Evolutionary conservation across 352 stramenopile species (phyloP).

Genomic region (Phytopythium litorale): DNA sequence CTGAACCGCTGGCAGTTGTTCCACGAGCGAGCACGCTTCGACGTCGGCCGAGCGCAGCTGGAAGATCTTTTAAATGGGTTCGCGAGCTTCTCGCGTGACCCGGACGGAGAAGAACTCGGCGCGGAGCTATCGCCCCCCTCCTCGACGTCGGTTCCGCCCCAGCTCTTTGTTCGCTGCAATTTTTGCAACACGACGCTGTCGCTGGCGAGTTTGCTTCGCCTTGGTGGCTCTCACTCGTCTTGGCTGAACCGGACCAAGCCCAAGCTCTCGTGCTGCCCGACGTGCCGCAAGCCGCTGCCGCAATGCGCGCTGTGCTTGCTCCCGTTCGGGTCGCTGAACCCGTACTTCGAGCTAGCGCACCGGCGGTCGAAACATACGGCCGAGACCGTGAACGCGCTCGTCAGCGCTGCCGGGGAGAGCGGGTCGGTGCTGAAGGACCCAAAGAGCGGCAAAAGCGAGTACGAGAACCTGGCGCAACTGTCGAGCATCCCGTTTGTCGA

Average conservation of each 20-base stretch:
- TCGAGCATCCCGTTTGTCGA: slow-evolving; percentile 93
- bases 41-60: slow-evolving; percentile 89
- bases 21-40: slow-evolving; percentile 89
- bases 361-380: slow-evolving; percentile 62
- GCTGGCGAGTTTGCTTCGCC: slow-evolving; percentile 81
- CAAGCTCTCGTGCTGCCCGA: slow-evolving; percentile 89
- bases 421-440: slow-evolving; percentile 51
- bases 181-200: slow-evolving; percentile 92
- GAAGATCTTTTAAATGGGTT: slow-evolving; percentile 84
- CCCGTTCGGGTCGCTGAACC: slow-evolving; percentile 92
- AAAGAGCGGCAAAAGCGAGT: slow-evolving; percentile 44
- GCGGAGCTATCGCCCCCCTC: slow-evolving; percentile 40
- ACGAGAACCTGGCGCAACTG: slow-evolving; percentile 86
- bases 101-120: slow-evolving; percentile 40
- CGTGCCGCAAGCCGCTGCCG: slow-evolving; percentile 91
- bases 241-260: slow-evolving; percentile 87
- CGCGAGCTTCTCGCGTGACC: slow-evolving; percentile 47
- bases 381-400: slow-evolving; percentile 39
- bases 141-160: slow-evolving; percentile 61
- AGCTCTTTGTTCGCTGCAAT: slow-evolving; percentile 94
- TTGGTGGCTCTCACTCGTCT: slow-evolving; percentile 89
- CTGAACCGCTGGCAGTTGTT: slow-evolving; percentile 95
- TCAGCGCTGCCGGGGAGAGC: slow-evolving; percentile 25
- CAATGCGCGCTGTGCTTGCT: slow-evolving; percentile 93
- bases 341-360: slow-evolving; percentile 93